phyloP scores from a whole-genome alignment of 2,329 filamentous ascomycete species.

The Chaetomiaceae sp. region DNA sequence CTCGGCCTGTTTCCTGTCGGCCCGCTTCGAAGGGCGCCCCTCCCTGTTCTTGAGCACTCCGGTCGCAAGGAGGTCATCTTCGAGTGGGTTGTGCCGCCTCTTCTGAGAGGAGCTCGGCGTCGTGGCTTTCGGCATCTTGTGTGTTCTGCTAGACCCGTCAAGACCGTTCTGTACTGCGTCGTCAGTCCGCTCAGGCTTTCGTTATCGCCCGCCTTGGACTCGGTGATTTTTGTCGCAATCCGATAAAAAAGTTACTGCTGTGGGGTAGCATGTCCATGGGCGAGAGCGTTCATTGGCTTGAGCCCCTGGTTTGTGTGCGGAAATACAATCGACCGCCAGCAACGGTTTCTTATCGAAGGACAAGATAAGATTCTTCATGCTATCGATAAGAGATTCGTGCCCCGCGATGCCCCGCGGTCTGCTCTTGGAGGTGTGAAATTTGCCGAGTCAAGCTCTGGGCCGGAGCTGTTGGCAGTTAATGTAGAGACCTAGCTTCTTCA shows the following conservation, averaged over 20 bases:
- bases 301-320: not conserved
- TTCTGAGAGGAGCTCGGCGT: conserved; percentile 51
- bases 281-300: conserved; percentile 16
- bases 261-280: conserved; percentile 17
- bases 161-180: not conserved
- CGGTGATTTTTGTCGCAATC: conserved; percentile 20
- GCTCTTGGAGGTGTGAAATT: not conserved
- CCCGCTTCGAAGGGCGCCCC: conserved; percentile 62
- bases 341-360: not conserved
- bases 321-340: conserved; percentile 15
- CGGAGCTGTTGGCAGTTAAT: not conserved
- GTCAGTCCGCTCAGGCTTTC: conserved; percentile 2
- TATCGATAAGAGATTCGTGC: conserved; percentile 20
- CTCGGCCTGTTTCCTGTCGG: conserved; percentile 52
- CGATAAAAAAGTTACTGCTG: conserved; percentile 18
- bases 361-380: not conserved
- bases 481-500: not conserved
- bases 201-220: not conserved
- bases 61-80: conserved; percentile 74
- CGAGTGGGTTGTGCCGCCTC: conserved; percentile 78
- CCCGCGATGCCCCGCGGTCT: conserved; percentile 20
- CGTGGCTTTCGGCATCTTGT: conserved; percentile 72
- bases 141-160: not conserved
- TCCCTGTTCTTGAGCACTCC: conserved; percentile 67
- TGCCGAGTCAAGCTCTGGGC: not conserved